Evolutionary conservation across 2,329 filamentous ascomycete genomes (phyloP).

Genomic region (Neocucurbitaria cava): DNA sequence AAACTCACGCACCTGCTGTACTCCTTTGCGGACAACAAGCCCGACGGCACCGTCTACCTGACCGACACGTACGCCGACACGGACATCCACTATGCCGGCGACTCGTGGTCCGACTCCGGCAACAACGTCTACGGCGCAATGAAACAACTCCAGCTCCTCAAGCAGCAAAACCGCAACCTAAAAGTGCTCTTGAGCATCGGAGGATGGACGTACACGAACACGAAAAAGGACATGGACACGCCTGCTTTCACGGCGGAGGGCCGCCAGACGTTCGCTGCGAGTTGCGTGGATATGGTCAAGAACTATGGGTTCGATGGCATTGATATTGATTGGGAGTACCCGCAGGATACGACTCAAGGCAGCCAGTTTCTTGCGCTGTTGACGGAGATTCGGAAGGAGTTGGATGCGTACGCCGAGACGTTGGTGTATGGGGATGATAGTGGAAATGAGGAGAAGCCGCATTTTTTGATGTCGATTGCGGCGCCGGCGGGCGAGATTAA

Average conservation of each 20-base stretch:
- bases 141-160: constrained; percentile 78
- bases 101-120: constrained; percentile 71
- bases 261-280: constrained; percentile 70
- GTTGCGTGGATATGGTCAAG: constrained; percentile 76
- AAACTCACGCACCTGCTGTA: constrained; percentile 91
- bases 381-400: constrained; percentile 45
- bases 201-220: constrained; percentile 75
- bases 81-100: constrained; percentile 65
- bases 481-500: constrained; percentile 54
- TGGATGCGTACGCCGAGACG: constrained; percentile 50
- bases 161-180: constrained; percentile 76
- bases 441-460: constrained; percentile 35
- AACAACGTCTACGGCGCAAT: constrained; percentile 78
- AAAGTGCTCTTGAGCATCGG: constrained; percentile 85
- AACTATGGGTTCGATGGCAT: constrained; percentile 73
- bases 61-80: constrained; percentile 41
- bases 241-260: constrained; percentile 70
- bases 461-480: constrained; percentile 55
- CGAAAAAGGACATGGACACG: constrained; percentile 70
- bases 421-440: constrained; percentile 27
- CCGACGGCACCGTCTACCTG: constrained; percentile 71
- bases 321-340: constrained; percentile 59
- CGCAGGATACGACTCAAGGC: constrained; percentile 50
- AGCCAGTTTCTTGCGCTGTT: constrained; percentile 50
- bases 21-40: constrained; percentile 85